Percentiles rank a stretch among this genome's conserved stretches.
Conservation (phyloP, 208 protist genomes). For the Trypanosoma congolense region DNA sequence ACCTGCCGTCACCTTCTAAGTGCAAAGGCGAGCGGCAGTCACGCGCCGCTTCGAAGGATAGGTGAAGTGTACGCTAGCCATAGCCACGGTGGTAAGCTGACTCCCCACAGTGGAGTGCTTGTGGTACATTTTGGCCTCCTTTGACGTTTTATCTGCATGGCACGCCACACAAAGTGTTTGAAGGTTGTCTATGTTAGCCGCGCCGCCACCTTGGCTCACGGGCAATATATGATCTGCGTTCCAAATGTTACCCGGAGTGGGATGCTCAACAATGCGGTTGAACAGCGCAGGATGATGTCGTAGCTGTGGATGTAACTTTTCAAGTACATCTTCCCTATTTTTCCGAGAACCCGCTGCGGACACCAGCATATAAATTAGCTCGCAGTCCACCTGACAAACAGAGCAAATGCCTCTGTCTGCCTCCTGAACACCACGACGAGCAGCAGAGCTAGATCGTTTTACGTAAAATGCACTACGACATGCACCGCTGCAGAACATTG, state of each 20-base stretch:
- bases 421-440: constrained; percentile 45
- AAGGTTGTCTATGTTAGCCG: constrained; percentile 58
- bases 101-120: background rate
- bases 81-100: constrained; percentile 13
- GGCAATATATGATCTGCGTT: constrained; percentile 78
- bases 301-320: constrained; percentile 49
- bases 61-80: constrained; percentile 11
- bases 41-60: constrained; percentile 9
- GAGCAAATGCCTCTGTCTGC: constrained; percentile 62
- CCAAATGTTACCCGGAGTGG: constrained; percentile 67
- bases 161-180: constrained; percentile 83
- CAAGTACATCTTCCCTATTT: constrained; percentile 27
- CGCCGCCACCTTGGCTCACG: constrained; percentile 58
- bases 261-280: constrained; percentile 40
- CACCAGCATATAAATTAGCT: constrained; percentile 32
- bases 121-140: constrained; percentile 6
- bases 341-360: constrained; percentile 10
- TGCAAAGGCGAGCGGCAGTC: constrained; percentile 6
- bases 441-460: constrained; percentile 42
- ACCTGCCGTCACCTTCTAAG: background rate
- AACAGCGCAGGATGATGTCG: constrained; percentile 48
- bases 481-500: constrained; percentile 63
- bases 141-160: constrained; percentile 61
- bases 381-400: constrained; percentile 68
- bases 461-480: constrained; percentile 65